These are phyloP conservation scores for Rhodomyrtus tomentosa DNA, from an alignment of 345 rosid species.

Conservation along the genomic window DNA sequence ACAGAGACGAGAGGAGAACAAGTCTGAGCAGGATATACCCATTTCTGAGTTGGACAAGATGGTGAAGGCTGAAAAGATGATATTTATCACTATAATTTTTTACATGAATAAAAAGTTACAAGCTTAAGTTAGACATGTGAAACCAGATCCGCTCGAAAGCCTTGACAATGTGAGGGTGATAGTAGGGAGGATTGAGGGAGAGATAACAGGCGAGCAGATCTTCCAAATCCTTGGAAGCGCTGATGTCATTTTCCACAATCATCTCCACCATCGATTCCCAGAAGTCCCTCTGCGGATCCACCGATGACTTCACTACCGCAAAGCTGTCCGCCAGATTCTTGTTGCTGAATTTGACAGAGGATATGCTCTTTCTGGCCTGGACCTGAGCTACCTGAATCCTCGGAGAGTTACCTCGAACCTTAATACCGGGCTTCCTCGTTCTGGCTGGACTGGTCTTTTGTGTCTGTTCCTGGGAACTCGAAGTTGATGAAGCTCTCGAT, in stretches of 20 bases:
- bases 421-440: conserved; percentile 17
- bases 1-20: not conserved
- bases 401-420: conserved; percentile 44
- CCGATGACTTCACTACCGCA: conserved; percentile 52
- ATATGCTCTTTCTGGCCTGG: not conserved
- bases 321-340: conserved; percentile 25
- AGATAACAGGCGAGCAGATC: conserved; percentile 83
- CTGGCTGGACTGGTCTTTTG: conserved; percentile 2
- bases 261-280: conserved; percentile 86
- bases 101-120: not conserved
- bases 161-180: conserved; percentile 52
- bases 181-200: conserved; percentile 51
- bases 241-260: conserved; percentile 66
- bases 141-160: conserved; percentile 78
- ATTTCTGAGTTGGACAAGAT: not conserved
- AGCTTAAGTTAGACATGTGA: conserved; percentile 2
- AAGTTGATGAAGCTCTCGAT: not conserved
- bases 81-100: not conserved
- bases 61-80: not conserved
- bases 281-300: conserved; percentile 74
- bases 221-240: conserved; percentile 51
- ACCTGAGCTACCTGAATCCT: conserved; percentile 30
- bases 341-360: conserved; percentile 5
- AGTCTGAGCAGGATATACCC: not conserved
- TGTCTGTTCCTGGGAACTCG: conserved; percentile 2